Conservation (phyloP, 139 green algal genomes). For the Coelastrella sp. region DNA sequence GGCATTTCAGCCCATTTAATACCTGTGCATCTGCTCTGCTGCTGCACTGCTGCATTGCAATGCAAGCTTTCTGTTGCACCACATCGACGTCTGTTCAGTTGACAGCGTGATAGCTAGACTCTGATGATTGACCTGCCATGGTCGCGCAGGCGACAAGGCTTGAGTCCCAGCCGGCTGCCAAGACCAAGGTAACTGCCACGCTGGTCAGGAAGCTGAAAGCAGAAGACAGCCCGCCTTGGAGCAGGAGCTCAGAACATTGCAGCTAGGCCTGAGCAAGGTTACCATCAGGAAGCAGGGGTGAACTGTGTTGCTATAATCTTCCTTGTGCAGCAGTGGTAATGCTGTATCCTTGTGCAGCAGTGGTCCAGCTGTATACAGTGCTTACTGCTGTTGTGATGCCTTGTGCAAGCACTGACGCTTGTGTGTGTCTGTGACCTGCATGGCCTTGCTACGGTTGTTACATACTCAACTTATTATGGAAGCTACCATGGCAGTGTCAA, state of each 20-base stretch:
- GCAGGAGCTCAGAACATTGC: neutral
- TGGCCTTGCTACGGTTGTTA: too few species aligned
- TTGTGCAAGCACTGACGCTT: neutral
- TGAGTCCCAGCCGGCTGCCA: conserved; percentile 9
- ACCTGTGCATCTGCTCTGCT: too few species aligned
- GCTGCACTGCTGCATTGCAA: too few species aligned
- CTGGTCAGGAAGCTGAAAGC: conserved; percentile 18
- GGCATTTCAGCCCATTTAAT: too few species aligned
- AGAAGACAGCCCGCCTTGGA: conserved; percentile 19
- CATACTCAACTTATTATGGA: too few species aligned
- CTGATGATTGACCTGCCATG: too few species aligned
- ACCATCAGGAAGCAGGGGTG: neutral
- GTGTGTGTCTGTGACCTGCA: neutral
- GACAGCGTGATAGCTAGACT: too few species aligned
- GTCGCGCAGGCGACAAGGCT: too few species aligned
- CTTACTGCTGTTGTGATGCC: neutral
- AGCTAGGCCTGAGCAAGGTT: neutral
- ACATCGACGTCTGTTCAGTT: too few species aligned
- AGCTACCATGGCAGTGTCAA: too few species aligned
- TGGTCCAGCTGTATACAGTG: neutral
- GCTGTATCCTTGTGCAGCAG: neutral
- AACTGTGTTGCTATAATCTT: neutral
- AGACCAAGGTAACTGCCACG: neutral
- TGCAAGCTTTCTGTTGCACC: too few species aligned
- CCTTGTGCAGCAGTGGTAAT: neutral